Conservation (phyloP, 1,284 basidiomycete genomes). For the Puccinia horiana region DNA sequence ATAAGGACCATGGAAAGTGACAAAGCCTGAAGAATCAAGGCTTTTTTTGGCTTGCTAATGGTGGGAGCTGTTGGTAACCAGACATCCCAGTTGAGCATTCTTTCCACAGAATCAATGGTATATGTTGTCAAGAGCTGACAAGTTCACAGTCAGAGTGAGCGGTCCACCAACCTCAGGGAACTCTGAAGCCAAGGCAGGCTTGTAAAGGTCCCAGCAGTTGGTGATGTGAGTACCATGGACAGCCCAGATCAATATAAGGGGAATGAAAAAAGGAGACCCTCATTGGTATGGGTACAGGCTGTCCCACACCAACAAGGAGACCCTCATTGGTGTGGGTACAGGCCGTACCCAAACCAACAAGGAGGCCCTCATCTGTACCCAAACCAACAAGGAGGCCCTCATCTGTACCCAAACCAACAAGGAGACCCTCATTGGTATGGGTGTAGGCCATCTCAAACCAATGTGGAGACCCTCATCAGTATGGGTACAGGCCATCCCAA, state of each 20-base stretch:
- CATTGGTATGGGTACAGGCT: too few species aligned
- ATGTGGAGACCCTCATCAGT: too few species aligned
- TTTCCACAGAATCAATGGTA: conserved; percentile 87
- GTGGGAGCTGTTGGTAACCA: conserved; percentile 15
- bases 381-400: too few species aligned
- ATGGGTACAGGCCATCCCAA: too few species aligned
- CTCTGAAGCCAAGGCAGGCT: conserved; percentile 86
- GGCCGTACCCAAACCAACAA: too few species aligned
- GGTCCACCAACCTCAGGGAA: conserved; percentile 98
- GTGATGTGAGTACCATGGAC: conserved; percentile 96
- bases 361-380: too few species aligned
- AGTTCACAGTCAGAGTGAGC: conserved; percentile 91
- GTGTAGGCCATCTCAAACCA: too few species aligned
- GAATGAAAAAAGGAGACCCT: too few species aligned
- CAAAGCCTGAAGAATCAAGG: conserved; percentile 60
- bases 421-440: too few species aligned
- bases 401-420: too few species aligned
- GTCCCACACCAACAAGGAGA: too few species aligned
- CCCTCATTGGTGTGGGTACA: too few species aligned
- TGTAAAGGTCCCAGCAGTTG: conserved; percentile 98
- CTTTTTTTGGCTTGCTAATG: conserved; percentile 52
- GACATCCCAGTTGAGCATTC: conserved; percentile 61
- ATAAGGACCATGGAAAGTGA: conserved; percentile 70
- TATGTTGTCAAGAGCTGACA: conserved; percentile 85
- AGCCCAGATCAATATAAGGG: conserved; percentile 63